Percentiles rank a stretch among this genome's conserved stretches.
These are phyloP conservation scores for Pelargonium citronellum DNA, from an alignment of 441 rosid species.

Conservation along the genomic window DNA sequence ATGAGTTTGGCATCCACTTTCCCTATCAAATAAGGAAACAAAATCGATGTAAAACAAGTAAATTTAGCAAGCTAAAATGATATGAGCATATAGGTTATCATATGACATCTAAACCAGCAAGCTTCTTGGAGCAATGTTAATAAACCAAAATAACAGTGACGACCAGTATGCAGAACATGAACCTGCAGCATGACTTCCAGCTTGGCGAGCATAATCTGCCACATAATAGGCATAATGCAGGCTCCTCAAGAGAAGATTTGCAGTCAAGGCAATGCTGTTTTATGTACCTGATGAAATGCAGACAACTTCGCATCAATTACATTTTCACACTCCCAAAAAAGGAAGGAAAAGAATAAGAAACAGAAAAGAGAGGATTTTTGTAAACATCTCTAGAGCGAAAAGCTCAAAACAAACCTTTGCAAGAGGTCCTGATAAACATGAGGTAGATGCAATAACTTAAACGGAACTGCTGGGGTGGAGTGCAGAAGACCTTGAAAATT, in stretches of 20 bases:
- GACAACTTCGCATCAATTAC: conserved; percentile 21
- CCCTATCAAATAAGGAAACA: conserved; percentile 36
- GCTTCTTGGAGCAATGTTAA: conserved; percentile 13
- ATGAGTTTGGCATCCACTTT: conserved; percentile 65
- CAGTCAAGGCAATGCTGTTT: conserved; percentile 71
- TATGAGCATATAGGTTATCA: neutral
- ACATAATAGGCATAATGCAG: conserved; percentile 86
- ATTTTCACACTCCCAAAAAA: neutral
- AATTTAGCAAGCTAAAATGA: neutral
- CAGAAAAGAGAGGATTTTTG: neutral
- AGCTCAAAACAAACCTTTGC: conserved; percentile 56
- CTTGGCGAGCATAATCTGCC: conserved; percentile 82
- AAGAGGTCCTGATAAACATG: conserved; percentile 77
- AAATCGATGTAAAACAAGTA: conserved; percentile 12
- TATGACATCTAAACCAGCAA: conserved; percentile 6
- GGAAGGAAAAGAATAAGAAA: neutral
- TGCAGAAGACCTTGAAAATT: conserved; percentile 33
- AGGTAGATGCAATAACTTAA: conserved; percentile 82
- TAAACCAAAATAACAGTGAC: conserved; percentile 3
- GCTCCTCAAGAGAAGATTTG: conserved; percentile 49
- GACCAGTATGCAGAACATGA: conserved; percentile 19
- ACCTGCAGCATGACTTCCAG: conserved; percentile 97
- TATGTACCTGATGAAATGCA: conserved; percentile 56
- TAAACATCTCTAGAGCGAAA: conserved; percentile 16
- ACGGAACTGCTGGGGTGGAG: conserved; percentile 66